A percentile compares a stretch with the other conserved stretches of the same genome.
phyloP scores from a whole-genome alignment of 192 early-diverging fungal genomes.

The Piromyces finnis region DNA sequence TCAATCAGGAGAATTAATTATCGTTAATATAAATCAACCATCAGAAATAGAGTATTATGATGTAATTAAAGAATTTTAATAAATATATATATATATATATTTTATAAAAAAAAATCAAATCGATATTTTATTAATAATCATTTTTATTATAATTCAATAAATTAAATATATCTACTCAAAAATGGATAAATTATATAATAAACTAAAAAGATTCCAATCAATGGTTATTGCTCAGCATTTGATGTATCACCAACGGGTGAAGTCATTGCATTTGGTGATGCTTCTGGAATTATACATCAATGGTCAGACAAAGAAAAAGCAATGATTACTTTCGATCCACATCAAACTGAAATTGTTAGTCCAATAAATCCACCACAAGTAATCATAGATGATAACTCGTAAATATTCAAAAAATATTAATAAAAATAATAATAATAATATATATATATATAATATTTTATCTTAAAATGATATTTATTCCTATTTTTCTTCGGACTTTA shows the following conservation, averaged over 20 bases:
- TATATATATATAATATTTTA: too few relatives aligned
- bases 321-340: slow-evolving; percentile 43
- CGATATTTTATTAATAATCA: too few relatives aligned
- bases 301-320: slow-evolving; percentile 54
- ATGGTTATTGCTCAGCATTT: slow-evolving; percentile 10
- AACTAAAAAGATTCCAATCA: slow-evolving; percentile 26
- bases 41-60: slow-evolving; percentile 10
- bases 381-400: neutral
- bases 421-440: neutral
- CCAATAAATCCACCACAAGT: slow-evolving; percentile 13
- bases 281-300: slow-evolving; percentile 52
- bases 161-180: too few relatives aligned
- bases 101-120: too few relatives aligned
- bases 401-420: neutral
- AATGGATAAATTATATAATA: too few relatives aligned
- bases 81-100: too few relatives aligned
- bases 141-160: too few relatives aligned
- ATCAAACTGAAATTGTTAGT: slow-evolving; percentile 28
- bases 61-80: slow-evolving; percentile 1
- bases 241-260: slow-evolving; percentile 65
- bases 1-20: slow-evolving; percentile 47
- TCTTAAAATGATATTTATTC: too few relatives aligned
- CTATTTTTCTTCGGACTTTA: too few relatives aligned
- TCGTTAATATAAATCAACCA: slow-evolving; percentile 37
- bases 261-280: slow-evolving; percentile 58